Base-by-base conservation (phyloP, 1,139 yeast species). In the Debaryomyces sp. region DNA sequence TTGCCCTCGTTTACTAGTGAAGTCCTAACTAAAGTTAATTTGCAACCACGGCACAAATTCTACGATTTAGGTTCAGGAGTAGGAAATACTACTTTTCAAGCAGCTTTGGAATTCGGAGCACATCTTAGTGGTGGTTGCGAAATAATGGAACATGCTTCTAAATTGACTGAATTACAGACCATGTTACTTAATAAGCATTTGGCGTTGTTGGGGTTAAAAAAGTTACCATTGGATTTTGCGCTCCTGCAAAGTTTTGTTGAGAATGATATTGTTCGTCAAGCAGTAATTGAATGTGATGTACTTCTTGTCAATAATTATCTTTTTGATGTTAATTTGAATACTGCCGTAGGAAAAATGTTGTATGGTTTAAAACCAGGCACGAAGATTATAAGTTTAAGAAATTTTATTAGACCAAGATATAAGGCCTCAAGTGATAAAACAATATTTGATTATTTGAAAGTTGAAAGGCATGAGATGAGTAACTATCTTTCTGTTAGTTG, bases 31-130 rank as follows among this genome's bases (percentile, higher is more conserved):
- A 81, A 88, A 60, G 87, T 91, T 38, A 76, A 74, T 1, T 70
- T 90, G 44, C 66, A 69, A 30, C 76, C 84, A 1, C 66, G 67
- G 1, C 80, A 82, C 45, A 79, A 75, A 22, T 91, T 90, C 60
- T 84, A 91, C 52, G 97, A 89, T 66, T 73, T 92, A 34, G 98
- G 97, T 0, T 89, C 96, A 0, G 97, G 97, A 5, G 97, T 92
- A 4, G 98, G 97, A 0, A 91, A 91, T 61, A 89, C 97, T 47
- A 87, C 89, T 0, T 78, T 91, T 45, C 97, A 91, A 64, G 96
- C 97, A 0, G 91, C 97, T 0, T 68, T 91, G 26, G 96, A 91
- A 59, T 84, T 82, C 63, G 96, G 97, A 1, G 89, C 92, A 50
- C 73, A 74, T 45, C 57, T 63, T 6, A 85, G 96, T 64, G 90